These are phyloP conservation scores for Floccularia luteovirens DNA, from an alignment of 768 basidiomycete species.

Conservation along the genomic window DNA sequence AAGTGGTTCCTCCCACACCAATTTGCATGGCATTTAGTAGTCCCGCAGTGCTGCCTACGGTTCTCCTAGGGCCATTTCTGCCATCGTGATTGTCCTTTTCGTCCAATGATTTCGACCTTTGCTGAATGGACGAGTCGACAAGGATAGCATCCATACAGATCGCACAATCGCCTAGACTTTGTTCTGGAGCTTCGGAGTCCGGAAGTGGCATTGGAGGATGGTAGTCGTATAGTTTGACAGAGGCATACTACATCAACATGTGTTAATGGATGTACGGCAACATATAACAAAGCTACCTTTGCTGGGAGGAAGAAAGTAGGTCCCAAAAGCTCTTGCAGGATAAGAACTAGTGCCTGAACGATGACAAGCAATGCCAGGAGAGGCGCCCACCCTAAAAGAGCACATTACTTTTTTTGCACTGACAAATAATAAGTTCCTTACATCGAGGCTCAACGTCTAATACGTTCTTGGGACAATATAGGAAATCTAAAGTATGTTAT, in stretches of 20 bases:
- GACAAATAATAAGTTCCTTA: slow-evolving; percentile 26
- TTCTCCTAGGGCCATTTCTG: slow-evolving; percentile 11
- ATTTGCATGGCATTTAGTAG: slow-evolving; percentile 37
- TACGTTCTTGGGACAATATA: slow-evolving; percentile 80
- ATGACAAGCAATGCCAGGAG: slow-evolving; percentile 50
- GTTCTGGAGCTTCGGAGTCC: slow-evolving; percentile 70
- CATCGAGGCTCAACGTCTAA: slow-evolving; percentile 72
- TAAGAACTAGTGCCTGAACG: slow-evolving; percentile 52
- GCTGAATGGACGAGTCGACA: slow-evolving; percentile 32
- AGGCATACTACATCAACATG: slow-evolving; percentile 39
- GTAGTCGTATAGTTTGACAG: slow-evolving; percentile 68
- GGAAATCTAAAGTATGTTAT: slow-evolving; percentile 47
- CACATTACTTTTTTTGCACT: not conserved
- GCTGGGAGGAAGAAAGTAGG: slow-evolving; percentile 80
- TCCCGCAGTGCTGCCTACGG: slow-evolving; percentile 21
- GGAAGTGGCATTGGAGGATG: slow-evolving; percentile 70
- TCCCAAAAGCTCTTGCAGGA: slow-evolving; percentile 71
- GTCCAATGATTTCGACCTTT: slow-evolving; percentile 25
- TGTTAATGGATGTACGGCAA: too few species aligned
- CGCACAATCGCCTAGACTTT: slow-evolving; percentile 78
- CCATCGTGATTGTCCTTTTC: slow-evolving; percentile 19
- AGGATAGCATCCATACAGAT: slow-evolving; percentile 91
- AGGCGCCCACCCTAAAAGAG: slow-evolving; percentile 54
- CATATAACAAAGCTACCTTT: slow-evolving; percentile 32
- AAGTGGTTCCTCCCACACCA: slow-evolving; percentile 32